phyloP scores from a whole-genome alignment of 2,329 filamentous ascomycete species.

The Ceratocystis colombiana region DNA sequence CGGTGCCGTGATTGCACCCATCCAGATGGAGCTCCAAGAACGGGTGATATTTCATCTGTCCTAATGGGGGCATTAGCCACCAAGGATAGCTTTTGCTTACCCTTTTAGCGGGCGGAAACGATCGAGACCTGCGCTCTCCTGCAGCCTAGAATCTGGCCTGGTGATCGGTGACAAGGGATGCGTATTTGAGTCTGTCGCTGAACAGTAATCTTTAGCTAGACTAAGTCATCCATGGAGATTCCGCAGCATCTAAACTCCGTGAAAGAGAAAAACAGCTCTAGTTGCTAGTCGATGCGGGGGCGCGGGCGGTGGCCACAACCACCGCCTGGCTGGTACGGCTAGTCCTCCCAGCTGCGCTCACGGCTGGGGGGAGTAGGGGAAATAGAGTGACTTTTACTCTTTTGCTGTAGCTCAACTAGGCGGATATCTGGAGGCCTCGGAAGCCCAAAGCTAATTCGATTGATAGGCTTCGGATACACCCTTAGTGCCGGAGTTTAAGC shows the following conservation, averaged over 20 bases:
- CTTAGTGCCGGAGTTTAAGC: background rate
- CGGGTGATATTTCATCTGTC: too few species aligned
- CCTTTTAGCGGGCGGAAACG: too few species aligned
- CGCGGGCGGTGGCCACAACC: background rate
- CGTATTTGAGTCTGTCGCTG: background rate
- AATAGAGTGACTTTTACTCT: background rate
- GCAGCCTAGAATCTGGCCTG: too few species aligned
- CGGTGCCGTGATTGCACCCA: too few species aligned
- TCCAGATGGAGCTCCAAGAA: too few species aligned
- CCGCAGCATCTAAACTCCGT: background rate
- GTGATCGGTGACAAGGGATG: too few species aligned
- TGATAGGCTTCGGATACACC: background rate
- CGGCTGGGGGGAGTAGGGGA: background rate
- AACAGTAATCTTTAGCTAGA: background rate
- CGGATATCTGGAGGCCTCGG: background rate
- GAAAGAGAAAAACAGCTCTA: background rate
- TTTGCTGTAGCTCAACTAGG: background rate
- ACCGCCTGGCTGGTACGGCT: background rate
- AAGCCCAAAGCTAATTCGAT: background rate
- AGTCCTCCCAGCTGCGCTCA: background rate
- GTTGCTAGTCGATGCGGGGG: background rate
- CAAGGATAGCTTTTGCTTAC: too few species aligned
- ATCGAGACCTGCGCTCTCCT: background rate
- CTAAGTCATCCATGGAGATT: too few species aligned
- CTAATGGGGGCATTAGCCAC: too few species aligned